Evolutionary conservation across 768 basidiomycete genomes (phyloP), one percentile per base, ranked within the genome.

Genomic region (Dioszegia hungarica): DNA sequence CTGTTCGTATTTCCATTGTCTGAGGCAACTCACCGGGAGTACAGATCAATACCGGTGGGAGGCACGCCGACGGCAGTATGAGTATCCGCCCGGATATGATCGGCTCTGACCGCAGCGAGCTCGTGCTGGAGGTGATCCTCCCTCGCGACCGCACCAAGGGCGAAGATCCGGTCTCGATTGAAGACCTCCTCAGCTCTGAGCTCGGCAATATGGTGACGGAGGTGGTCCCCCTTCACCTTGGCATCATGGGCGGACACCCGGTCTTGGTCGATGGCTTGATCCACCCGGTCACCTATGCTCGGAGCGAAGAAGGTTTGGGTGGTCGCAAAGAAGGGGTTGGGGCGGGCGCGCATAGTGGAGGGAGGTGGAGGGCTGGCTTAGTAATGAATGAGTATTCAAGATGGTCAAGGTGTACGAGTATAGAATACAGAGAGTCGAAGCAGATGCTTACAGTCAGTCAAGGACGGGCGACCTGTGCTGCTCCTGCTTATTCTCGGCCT

Each of bases 251-350:
- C 72, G 43, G 57, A 57, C 20, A 59, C 59, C 56, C 72, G 60
- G 31, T 60, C 55, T 49, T 71, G 62, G 43, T 61, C 71, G 56
- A 68, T 65, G 36, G 74, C 74, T n/a, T 70, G 61, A 61, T 75
- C 74, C 37, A 75, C 66, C 64, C 72, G 72, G 61, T 75, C 74
- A 28, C 74, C 74, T 50, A 75, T 60, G 20, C 72, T 74, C 47
- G 70, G 74, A 51, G 66, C 54, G 62, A 69, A 68, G 64, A 73
- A 73, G 44, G 63, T 53, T 46, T 62, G 60, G 58, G 71, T 64
- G 54, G 69, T 62, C 45, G 71, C 59, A 67, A 75, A 75, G 72
- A 75, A 75, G 43, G 74, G 72, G 72, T 75, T 75, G 56, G 64
- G 47, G 38, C 71, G 61, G 63, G 66, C 62, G 17, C 46, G 49